Conservation (phyloP, 208 protist genomes). For the Acanthamoeba castellanii region DNA sequence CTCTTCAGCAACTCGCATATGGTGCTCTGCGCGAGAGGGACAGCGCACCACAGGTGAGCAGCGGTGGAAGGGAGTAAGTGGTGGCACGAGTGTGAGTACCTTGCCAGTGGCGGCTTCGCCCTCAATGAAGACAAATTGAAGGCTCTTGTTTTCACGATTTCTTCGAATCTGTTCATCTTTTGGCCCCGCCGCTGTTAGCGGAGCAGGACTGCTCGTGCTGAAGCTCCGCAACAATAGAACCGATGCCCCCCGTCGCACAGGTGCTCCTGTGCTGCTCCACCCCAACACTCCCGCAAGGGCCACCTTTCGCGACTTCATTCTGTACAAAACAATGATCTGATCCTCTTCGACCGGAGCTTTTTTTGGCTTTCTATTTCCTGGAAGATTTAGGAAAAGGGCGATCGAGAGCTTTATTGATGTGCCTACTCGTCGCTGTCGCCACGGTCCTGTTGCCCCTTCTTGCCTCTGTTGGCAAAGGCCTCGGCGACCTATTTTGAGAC, state of each 20-base stretch:
- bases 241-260: background rate
- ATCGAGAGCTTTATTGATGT: no score
- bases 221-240: background rate
- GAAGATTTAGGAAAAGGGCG: background rate
- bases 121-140: slow-evolving; percentile 76
- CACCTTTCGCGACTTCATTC: no score
- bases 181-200: background rate
- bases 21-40: background rate
- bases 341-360: no score
- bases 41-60: background rate
- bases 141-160: slow-evolving; percentile 42
- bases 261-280: no score
- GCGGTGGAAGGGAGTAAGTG: background rate
- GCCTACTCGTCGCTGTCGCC: background rate
- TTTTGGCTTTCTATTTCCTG: background rate
- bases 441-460: background rate
- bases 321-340: background rate
- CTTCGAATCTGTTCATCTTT: background rate
- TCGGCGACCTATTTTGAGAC: background rate
- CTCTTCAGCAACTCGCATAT: slow-evolving; percentile 60
- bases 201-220: background rate
- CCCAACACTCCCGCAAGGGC: no score
- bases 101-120: slow-evolving; percentile 61
- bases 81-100: background rate
- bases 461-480: slow-evolving; percentile 32